Conservation (phyloP, 2,329 filamentous ascomycete genomes). For the Alternaria novae-zelandiae region DNA sequence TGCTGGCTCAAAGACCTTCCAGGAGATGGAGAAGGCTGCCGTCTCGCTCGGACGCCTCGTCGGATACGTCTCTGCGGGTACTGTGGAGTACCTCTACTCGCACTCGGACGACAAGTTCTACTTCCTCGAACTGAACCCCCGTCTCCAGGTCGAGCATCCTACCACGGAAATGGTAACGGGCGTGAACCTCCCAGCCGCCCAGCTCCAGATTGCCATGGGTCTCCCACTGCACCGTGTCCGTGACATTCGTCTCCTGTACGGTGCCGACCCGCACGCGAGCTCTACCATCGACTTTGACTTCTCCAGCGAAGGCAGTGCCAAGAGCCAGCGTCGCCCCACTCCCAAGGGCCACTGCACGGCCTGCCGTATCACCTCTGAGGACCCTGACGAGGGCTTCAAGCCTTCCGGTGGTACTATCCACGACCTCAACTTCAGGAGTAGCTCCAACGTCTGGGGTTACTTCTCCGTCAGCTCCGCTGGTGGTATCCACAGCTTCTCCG, state of each 20-base stretch:
- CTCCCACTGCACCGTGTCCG: conserved; percentile 92
- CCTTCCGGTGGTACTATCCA: conserved; percentile 99
- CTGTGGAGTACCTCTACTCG: conserved; percentile 98
- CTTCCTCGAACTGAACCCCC: conserved; percentile 97
- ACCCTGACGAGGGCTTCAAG: conserved; percentile 99
- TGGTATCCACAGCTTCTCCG: conserved; percentile 98
- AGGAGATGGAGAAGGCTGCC: conserved; percentile 94
- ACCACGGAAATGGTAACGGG: conserved; percentile 99
- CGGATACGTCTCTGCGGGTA: conserved; percentile 98
- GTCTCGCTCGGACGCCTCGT: conserved; percentile 93
- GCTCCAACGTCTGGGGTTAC: conserved; percentile 99
- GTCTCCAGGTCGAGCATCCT: conserved; percentile 99
- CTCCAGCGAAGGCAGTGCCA: conserved; percentile 79
- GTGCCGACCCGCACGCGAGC: conserved; percentile 85
- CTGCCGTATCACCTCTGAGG: conserved; percentile 98
- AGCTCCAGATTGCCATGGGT: conserved; percentile 99
- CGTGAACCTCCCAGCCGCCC: conserved; percentile 94
- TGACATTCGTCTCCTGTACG: conserved; percentile 95
- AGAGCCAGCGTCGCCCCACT: conserved; percentile 85
- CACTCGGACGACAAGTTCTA: conserved; percentile 99
- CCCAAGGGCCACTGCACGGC: conserved; percentile 98
- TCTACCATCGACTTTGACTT: conserved; percentile 97
- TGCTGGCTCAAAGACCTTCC: conserved; percentile 86
- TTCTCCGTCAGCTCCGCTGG: conserved; percentile 97
- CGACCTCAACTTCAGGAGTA: conserved; percentile 98